Evolutionary conservation across 257 asterid species (phyloP).

Genomic region (Solanum paucissectum): DNA sequence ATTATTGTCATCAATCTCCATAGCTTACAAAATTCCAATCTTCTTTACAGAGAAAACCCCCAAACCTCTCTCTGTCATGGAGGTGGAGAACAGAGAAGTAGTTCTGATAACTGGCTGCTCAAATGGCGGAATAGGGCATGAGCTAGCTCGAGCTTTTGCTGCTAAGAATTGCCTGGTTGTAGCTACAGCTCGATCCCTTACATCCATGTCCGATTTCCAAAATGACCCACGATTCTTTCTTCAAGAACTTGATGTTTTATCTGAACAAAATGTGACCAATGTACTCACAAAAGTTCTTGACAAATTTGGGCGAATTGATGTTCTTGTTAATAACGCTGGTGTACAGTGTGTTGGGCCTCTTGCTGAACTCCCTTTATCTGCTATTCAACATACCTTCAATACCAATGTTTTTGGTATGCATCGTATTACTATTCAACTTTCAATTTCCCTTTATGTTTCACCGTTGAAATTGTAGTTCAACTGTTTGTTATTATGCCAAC

Average conservation of each 20-base stretch:
- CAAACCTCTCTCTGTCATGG: neutral
- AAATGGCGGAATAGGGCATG: constrained; percentile 86
- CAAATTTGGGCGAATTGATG: constrained; percentile 61
- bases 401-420: constrained; percentile 79
- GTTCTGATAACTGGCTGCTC: constrained; percentile 84
- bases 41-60: neutral
- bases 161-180: constrained; percentile 64
- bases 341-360: constrained; percentile 81
- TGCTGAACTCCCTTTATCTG: constrained; percentile 71
- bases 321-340: constrained; percentile 90
- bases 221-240: constrained; percentile 57
- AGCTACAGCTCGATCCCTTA: constrained; percentile 70
- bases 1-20: neutral
- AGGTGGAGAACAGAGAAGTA: constrained; percentile 23
- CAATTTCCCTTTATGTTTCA: neutral
- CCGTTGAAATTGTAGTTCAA: neutral
- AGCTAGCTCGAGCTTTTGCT: constrained; percentile 74
- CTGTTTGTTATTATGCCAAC: neutral
- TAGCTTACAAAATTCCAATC: neutral
- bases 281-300: constrained; percentile 55
- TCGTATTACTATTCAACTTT: neutral
- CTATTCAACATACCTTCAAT: constrained; percentile 50
- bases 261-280: constrained; percentile 52
- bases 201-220: constrained; percentile 53
- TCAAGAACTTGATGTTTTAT: constrained; percentile 64